A percentile compares a stretch with the other conserved stretches of the same genome.
Evolutionary conservation across 345 rosid genomes (phyloP).

Genomic region (Clausena lansium): DNA sequence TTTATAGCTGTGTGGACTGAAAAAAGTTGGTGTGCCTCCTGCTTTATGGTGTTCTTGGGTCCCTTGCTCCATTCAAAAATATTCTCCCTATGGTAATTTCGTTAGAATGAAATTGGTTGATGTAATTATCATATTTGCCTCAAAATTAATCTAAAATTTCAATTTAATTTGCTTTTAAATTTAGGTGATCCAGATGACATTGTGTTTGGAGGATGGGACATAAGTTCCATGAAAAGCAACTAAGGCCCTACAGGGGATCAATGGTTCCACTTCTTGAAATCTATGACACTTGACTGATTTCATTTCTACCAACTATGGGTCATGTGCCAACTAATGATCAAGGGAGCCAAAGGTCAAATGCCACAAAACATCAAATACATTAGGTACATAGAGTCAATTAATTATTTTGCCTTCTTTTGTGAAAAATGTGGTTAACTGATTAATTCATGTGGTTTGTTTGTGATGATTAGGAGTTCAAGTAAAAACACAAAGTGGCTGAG

Average conservation of each 20-base stretch:
- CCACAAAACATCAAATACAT: conserved; percentile 77
- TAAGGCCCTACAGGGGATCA: conserved; percentile 93
- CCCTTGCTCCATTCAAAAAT: conserved; percentile 91
- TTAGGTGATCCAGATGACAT: conserved; percentile 85
- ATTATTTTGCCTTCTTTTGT: too few species aligned
- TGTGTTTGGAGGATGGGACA: conserved; percentile 99
- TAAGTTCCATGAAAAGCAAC: conserved; percentile 87
- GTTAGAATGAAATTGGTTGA: neutral
- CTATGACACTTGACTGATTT: conserved; percentile 68
- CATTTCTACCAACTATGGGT: conserved; percentile 95
- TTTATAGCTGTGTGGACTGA: neutral
- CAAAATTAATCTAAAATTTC: neutral
- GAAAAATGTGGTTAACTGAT: neutral
- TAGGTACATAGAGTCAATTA: conserved; percentile 40
- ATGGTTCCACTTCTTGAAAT: conserved; percentile 92
- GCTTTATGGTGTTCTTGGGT: conserved; percentile 40
- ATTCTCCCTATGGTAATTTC: conserved; percentile 88
- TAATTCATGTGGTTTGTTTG: neutral
- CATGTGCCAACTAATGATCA: conserved; percentile 87
- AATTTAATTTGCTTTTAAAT: neutral
- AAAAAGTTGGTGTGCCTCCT: neutral
- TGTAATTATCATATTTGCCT: too few species aligned
- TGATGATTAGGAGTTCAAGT: conserved; percentile 60
- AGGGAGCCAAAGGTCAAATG: conserved; percentile 76
- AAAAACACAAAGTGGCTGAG: conserved; percentile 55